These are phyloP conservation scores for Aspergillus biplanus DNA, from an alignment of 495 filamentous ascomycete genomes.

Conservation along the genomic window DNA sequence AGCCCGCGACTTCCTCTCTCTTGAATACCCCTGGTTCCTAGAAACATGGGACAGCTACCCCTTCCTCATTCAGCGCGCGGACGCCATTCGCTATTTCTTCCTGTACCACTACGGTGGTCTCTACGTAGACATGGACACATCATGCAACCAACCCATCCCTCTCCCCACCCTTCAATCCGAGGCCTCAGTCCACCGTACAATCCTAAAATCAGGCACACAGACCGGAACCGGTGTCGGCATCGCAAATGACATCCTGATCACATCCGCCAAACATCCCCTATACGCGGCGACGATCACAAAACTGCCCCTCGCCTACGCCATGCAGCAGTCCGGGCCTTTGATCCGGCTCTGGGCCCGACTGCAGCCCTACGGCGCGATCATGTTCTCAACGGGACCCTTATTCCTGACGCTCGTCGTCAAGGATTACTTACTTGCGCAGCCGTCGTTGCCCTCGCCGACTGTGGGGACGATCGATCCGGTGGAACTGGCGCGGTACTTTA, in stretches of 20 bases:
- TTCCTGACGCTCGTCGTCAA: not conserved
- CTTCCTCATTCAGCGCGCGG: slow-evolving; percentile 69
- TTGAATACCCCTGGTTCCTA: slow-evolving; percentile 68
- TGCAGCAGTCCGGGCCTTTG: not conserved
- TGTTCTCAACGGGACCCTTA: not conserved
- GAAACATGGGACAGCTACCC: slow-evolving; percentile 65
- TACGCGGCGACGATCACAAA: not conserved
- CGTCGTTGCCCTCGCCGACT: not conserved
- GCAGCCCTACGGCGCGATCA: not conserved
- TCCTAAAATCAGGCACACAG: not conserved
- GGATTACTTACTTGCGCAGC: not conserved
- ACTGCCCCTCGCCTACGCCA: not conserved
- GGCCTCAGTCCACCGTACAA: not conserved
- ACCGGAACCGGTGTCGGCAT: not conserved
- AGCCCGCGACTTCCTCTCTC: slow-evolving; percentile 60
- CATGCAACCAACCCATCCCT: not conserved
- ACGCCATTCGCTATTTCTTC: slow-evolving; percentile 71
- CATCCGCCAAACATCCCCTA: not conserved
- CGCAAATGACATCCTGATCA: not conserved
- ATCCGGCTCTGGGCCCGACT: not conserved
- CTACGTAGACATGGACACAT: slow-evolving; percentile 67
- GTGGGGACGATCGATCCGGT: not conserved
- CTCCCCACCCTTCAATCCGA: not conserved
- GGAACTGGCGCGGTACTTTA: not conserved
- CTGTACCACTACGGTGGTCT: slow-evolving; percentile 69